Evolutionary conservation across 192 early-diverging fungal species (phyloP).

Genomic region (Coemansia aciculifera): DNA sequence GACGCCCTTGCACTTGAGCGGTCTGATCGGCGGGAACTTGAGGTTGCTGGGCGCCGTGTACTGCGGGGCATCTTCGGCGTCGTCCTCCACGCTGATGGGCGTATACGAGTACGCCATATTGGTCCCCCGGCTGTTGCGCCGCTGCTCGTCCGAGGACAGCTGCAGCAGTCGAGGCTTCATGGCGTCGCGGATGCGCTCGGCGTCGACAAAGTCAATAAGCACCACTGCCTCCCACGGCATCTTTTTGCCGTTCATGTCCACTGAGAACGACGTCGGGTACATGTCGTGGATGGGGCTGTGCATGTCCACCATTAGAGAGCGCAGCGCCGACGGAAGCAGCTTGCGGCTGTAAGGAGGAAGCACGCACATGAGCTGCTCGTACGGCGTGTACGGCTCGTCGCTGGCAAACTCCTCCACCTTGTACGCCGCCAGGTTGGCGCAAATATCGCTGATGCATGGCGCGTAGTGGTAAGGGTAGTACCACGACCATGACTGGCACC

Average conservation of each 20-base stretch:
- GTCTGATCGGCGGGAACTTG: slow-evolving; percentile 68
- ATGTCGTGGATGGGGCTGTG: slow-evolving; percentile 93
- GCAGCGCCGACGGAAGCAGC: slow-evolving; percentile 80
- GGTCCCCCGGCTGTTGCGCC: slow-evolving; percentile 62
- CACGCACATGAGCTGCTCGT: slow-evolving; percentile 99
- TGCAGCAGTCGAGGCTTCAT: slow-evolving; percentile 69
- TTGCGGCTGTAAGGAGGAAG: slow-evolving; percentile 82
- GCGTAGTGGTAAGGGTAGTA: slow-evolving; percentile 98
- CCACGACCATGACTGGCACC: slow-evolving; percentile 97
- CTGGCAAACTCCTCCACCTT: slow-evolving; percentile 70
- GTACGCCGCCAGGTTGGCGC: slow-evolving; percentile 57
- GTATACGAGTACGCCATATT: slow-evolving; percentile 66
- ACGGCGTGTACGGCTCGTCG: slow-evolving; percentile 88
- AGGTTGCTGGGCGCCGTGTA: slow-evolving; percentile 66
- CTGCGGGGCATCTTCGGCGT: slow-evolving; percentile 31
- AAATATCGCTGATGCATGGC: slow-evolving; percentile 86
- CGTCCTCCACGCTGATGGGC: slow-evolving; percentile 28
- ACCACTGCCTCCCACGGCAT: slow-evolving; percentile 98
- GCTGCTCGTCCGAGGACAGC: slow-evolving; percentile 61
- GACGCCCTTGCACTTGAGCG: slow-evolving; percentile 57
- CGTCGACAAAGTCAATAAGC: slow-evolving; percentile 96
- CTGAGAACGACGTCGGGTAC: slow-evolving; percentile 87
- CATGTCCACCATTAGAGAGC: slow-evolving; percentile 80
- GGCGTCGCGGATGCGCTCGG: slow-evolving; percentile 77
- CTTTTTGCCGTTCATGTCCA: slow-evolving; percentile 98